A percentile compares a stretch with the other conserved stretches of the same genome.
These are phyloP conservation scores for Naganishia onofrii DNA, from an alignment of 768 basidiomycete genomes.

Conservation along the genomic window DNA sequence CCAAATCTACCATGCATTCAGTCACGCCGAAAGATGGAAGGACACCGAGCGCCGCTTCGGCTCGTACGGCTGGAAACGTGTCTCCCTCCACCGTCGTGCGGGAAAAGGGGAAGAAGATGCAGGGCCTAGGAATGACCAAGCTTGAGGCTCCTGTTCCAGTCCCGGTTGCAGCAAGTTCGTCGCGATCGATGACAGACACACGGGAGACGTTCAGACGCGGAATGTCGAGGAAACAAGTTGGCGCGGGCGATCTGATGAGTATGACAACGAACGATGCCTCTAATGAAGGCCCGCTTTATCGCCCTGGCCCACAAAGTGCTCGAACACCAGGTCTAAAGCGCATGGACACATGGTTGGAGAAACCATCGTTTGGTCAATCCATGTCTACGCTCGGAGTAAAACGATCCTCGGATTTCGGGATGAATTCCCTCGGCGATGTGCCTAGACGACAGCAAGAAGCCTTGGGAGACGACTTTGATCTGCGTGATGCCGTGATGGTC, in stretches of 20 bases:
- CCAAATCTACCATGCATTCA: conserved; percentile 43
- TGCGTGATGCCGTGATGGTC: conserved; percentile 95
- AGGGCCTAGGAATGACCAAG: conserved; percentile 10
- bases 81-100: not conserved
- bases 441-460: conserved; percentile 21
- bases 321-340: conserved; percentile 47
- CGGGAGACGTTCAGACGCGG: conserved; percentile 29
- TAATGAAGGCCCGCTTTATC: conserved; percentile 46
- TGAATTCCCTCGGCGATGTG: not conserved
- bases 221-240: conserved; percentile 46
- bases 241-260: conserved; percentile 54
- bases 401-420: conserved; percentile 1
- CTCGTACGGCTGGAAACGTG: not conserved
- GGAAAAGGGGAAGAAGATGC: conserved; percentile 16
- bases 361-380: conserved; percentile 34
- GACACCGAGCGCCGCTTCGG: conserved; percentile 9
- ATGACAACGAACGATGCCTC: conserved; percentile 47
- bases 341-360: conserved; percentile 48
- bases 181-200: not conserved
- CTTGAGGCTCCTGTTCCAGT: not conserved
- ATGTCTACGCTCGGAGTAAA: conserved; percentile 26
- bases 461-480: conserved; percentile 71
- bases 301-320: conserved; percentile 33
- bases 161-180: not conserved
- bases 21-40: conserved; percentile 38